These are phyloP conservation scores for Hsuehochloa calcarea DNA, from an alignment of 176 grass and related monocot species.

Conservation along the genomic window DNA sequence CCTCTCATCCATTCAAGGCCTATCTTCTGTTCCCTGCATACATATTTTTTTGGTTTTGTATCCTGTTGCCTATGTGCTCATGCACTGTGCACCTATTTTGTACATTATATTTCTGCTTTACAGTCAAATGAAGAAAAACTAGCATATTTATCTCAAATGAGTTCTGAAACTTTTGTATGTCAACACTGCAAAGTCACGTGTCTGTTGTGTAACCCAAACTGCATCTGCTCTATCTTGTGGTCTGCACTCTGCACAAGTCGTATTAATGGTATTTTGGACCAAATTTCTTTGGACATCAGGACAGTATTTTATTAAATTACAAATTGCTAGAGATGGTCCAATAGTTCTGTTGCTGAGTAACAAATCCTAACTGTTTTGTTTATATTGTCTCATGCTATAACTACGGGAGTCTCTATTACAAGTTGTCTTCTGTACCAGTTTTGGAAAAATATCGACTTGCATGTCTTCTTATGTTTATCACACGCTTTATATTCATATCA, in stretches of 20 bases:
- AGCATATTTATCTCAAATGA: slow-evolving; percentile 16
- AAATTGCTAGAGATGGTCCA: not conserved
- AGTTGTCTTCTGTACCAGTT: not conserved
- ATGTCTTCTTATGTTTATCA: slow-evolving; percentile 22
- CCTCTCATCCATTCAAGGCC: not conserved
- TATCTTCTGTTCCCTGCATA: not conserved
- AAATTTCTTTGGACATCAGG: not conserved
- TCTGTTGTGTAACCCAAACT: not conserved
- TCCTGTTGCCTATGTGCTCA: not conserved
- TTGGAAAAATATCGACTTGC: not conserved
- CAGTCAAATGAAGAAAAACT: not conserved
- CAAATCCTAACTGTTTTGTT: slow-evolving; percentile 21
- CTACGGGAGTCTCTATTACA: slow-evolving; percentile 2
- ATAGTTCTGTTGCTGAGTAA: not conserved
- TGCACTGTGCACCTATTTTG: not conserved
- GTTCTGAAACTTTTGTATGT: slow-evolving; percentile 12
- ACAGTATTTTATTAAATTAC: slow-evolving; percentile 21
- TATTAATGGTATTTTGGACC: not conserved
- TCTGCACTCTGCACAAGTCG: slow-evolving; percentile 4
- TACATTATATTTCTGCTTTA: not conserved
- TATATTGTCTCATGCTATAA: slow-evolving; percentile 25
- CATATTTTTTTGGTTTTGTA: not conserved
- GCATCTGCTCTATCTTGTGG: slow-evolving; percentile 5
- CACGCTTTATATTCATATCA: slow-evolving; percentile 7
- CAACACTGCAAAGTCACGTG: not conserved